Conservation (phyloP, 345 rosid species). For the Hibiscus syriacus region DNA sequence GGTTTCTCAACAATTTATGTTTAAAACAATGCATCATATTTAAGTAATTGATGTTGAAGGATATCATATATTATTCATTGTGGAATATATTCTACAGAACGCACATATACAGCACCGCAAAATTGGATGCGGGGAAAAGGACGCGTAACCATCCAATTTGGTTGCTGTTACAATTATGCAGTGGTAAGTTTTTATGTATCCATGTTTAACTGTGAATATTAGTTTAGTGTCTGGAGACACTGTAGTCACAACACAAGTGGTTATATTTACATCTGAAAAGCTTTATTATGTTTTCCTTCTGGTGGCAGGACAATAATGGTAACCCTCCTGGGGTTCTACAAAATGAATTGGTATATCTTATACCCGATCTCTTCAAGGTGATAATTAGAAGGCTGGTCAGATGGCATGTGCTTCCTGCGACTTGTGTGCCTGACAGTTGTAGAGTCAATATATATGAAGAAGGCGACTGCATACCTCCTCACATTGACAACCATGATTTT, state of each 20-base stretch:
- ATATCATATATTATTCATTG: slow-evolving; percentile 6
- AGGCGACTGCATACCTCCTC: slow-evolving; percentile 97
- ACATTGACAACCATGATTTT: slow-evolving; percentile 83
- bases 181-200: slow-evolving; percentile 31
- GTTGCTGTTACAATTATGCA: slow-evolving; percentile 92
- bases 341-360: slow-evolving; percentile 57
- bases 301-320: slow-evolving; percentile 66
- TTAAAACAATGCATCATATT: background rate
- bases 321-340: slow-evolving; percentile 82
- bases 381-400: slow-evolving; percentile 66
- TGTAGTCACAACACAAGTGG: background rate
- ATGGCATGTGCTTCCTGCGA: slow-evolving; percentile 88
- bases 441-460: slow-evolving; percentile 86
- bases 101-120: slow-evolving; percentile 68
- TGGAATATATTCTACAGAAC: slow-evolving; percentile 35
- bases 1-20: background rate
- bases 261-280: background rate
- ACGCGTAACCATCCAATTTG: slow-evolving; percentile 77
- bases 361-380: slow-evolving; percentile 75
- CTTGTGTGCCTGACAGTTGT: slow-evolving; percentile 91
- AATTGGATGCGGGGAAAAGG: slow-evolving; percentile 99
- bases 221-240: background rate
- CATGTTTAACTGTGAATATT: background rate
- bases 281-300: background rate
- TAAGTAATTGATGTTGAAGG: background rate